A percentile compares a stretch with the other conserved stretches of the same genome.
Evolutionary conservation across 805 yeast species (phyloP).

Genomic region (Saccharomycopsis schoenii): DNA sequence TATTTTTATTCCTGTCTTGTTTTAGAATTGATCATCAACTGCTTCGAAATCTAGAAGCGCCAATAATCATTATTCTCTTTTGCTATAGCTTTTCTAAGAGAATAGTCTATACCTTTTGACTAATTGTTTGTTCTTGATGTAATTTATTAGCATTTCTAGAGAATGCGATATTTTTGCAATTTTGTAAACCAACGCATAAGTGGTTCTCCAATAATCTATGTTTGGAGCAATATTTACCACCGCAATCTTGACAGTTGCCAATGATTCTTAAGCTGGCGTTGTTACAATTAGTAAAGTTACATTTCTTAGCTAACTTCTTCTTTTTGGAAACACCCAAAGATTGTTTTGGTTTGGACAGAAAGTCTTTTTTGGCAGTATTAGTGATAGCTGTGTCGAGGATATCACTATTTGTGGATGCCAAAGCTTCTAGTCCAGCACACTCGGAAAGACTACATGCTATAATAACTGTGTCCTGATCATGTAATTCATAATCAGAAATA

Average conservation of each 20-base stretch:
- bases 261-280: slow-evolving; percentile 54
- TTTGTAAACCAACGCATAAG: slow-evolving; percentile 64
- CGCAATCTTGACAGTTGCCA: slow-evolving; percentile 80
- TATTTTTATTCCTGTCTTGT: not conserved
- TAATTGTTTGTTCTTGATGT: slow-evolving; percentile 74
- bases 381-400: not conserved
- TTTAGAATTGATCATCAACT: not conserved
- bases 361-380: not conserved
- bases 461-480: slow-evolving; percentile 10
- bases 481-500: slow-evolving; percentile 12
- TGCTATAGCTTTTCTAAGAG: not conserved
- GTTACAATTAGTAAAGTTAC: slow-evolving; percentile 49
- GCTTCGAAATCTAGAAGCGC: not conserved
- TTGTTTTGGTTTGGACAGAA: not conserved
- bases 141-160: slow-evolving; percentile 78
- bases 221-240: slow-evolving; percentile 76
- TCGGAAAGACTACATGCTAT: slow-evolving; percentile 10
- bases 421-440: not conserved
- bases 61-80: no score
- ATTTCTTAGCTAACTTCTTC: slow-evolving; percentile 27
- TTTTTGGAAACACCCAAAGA: slow-evolving; percentile 1
- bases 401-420: not conserved
- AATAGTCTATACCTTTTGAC: slow-evolving; percentile 7
- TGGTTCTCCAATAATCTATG: slow-evolving; percentile 85
- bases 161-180: slow-evolving; percentile 74